These are phyloP conservation scores for Debaryomyces hansenii DNA, from an alignment of 805 yeast genomes.

Conservation along the genomic window DNA sequence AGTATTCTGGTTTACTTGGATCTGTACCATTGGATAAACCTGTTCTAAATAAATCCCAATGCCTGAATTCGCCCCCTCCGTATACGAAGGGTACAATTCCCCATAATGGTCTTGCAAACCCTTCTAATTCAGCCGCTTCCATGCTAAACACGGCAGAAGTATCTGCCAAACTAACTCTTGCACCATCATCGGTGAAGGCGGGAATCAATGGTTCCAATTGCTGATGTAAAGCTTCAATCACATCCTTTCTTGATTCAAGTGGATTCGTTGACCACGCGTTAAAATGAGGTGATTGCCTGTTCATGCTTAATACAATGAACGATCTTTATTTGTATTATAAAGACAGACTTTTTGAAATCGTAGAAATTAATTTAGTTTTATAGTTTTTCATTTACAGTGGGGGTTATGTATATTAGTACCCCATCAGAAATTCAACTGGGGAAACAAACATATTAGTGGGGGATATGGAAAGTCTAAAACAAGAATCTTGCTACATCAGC, in stretches of 20 bases:
- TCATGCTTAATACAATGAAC: no score
- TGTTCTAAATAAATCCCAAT: slow-evolving; percentile 19
- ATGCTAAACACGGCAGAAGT: slow-evolving; percentile 22
- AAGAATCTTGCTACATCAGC: no score
- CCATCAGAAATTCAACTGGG: no score
- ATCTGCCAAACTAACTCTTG: slow-evolving; percentile 16
- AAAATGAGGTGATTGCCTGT: not conserved
- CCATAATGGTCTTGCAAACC: slow-evolving; percentile 29
- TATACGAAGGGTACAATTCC: slow-evolving; percentile 24
- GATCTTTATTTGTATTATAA: no score
- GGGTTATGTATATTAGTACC: no score
- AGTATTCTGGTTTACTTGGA: slow-evolving; percentile 23
- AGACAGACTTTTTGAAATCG: no score
- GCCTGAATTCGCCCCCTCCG: slow-evolving; percentile 18
- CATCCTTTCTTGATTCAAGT: slow-evolving; percentile 6
- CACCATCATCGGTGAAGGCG: slow-evolving; percentile 8
- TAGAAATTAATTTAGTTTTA: no score
- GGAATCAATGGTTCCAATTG: slow-evolving; percentile 10
- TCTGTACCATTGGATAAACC: slow-evolving; percentile 26
- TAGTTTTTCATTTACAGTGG: no score
- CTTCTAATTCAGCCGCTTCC: slow-evolving; percentile 24
- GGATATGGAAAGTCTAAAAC: no score
- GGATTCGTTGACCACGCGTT: slow-evolving; percentile 3
- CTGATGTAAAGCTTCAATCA: slow-evolving; percentile 5
- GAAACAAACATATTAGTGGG: no score